Base-by-base conservation (phyloP, 1,284 basidiomycete species). In the Gomphus bonarii region DNA sequence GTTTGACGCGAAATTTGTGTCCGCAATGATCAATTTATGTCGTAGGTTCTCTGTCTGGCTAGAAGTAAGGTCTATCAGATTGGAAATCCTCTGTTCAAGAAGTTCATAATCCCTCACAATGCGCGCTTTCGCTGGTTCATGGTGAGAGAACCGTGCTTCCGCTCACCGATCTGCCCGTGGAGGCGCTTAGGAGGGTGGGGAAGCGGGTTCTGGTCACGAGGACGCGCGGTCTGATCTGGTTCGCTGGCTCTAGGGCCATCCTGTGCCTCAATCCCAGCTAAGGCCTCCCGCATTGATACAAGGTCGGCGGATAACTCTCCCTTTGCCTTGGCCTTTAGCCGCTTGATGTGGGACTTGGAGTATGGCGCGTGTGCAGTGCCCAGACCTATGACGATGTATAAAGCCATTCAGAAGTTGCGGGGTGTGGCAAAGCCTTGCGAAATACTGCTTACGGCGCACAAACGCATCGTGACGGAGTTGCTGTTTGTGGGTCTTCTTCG, bases 401-500 rank as follows among this genome's bases (percentile, higher is more conserved):
- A 35, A 2, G 25, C 25, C 42, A 38, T 49, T 22, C 55, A 47
- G 46, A 47, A 55, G 54, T 40, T 43, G 57, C 50, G 14, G 11
- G n/a, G 50, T 47, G 61, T 38, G 33, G 43, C 28, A 50, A 57
- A 9, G 20, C 18, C 61, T 18, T 33, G 35, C 22, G 49, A 5
- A 48, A 47, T 20, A 16, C 4, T 42, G 53, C 61, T 43, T 28
- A 88, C 87, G 79, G 70, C 83, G 74, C 38, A 88, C 65, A 61
- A 91, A 83, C 6, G 80, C 75, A 61, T 87, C 80, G 55, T 81
- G 80, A 67, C 84, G 88, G 57, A 79, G 61, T 36, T 79, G 73
- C 52, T 79, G 79, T 66, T 85, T 90, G 59, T 80, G 82, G 64
- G 84, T 88, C 71, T 91, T 88, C 71, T 91, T 91, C 55, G 75